phyloP scores from a whole-genome alignment of 805 yeast species.

The Candida rishiriensis region DNA sequence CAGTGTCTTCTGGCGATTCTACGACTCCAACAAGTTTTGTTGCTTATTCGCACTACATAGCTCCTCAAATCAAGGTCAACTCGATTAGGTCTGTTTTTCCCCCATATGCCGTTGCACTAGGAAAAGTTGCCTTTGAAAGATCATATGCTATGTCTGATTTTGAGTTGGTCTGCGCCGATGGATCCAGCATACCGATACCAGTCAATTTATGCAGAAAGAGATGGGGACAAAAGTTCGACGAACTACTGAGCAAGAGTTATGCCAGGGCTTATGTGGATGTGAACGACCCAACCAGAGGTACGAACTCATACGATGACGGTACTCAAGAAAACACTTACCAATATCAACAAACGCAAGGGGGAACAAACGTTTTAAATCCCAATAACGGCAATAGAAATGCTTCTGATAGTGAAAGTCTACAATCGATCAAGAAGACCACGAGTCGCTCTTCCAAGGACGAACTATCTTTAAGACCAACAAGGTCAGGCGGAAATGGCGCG shows the following conservation, averaged over 20 bases:
- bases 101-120: conserved; percentile 71
- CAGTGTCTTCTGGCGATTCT: neutral
- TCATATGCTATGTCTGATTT: conserved; percentile 64
- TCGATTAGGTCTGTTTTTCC: conserved; percentile 69
- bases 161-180: conserved; percentile 66
- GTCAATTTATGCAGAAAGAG: conserved; percentile 57
- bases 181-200: conserved; percentile 63
- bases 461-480: conserved; percentile 1
- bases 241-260: conserved; percentile 58
- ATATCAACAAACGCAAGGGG: neutral
- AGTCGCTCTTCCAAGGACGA: conserved; percentile 14
- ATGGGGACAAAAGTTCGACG: conserved; percentile 74
- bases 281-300: conserved; percentile 5
- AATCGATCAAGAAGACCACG: conserved; percentile 6
- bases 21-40: conserved; percentile 40
- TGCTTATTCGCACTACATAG: conserved; percentile 70
- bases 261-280: conserved; percentile 45
- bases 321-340: neutral
- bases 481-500: conserved; percentile 16
- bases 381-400: conserved; percentile 2
- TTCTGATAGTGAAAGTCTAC: conserved; percentile 8
- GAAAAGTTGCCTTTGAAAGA: conserved; percentile 68
- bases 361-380: neutral
- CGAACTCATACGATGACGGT: neutral
- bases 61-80: conserved; percentile 64